phyloP scores from a whole-genome alignment of 2,329 filamentous ascomycete genomes.

The Cladophialophora yegresii region DNA sequence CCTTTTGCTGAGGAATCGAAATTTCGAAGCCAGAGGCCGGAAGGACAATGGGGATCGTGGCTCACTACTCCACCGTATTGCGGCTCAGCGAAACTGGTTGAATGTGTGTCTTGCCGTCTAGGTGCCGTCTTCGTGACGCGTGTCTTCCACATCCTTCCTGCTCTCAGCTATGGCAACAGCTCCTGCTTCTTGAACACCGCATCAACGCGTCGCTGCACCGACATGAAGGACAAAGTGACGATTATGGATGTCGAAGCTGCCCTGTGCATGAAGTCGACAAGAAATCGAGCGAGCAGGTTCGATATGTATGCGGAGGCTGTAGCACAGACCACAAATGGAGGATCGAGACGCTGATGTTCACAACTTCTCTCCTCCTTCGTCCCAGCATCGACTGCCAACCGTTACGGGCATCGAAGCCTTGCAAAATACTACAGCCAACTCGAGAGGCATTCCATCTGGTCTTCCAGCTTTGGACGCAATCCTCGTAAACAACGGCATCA shows the following conservation, averaged over 20 bases:
- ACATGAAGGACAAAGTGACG: neutral
- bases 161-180: neutral
- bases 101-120: neutral
- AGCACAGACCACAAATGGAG: constrained; percentile 52
- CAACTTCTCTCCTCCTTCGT: constrained; percentile 53
- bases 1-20: neutral
- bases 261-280: neutral
- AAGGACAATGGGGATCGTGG: neutral
- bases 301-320: constrained; percentile 15
- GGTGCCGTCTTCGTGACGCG: neutral
- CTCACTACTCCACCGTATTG: neutral
- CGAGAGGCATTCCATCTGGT: constrained; percentile 56
- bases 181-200: neutral
- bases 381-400: constrained; percentile 66
- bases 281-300: neutral
- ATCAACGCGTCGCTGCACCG: neutral
- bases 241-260: neutral
- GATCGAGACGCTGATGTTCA: constrained; percentile 57
- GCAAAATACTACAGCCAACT: constrained; percentile 37
- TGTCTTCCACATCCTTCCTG: neutral
- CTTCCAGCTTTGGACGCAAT: constrained; percentile 56
- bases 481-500: constrained; percentile 39
- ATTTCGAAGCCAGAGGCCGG: neutral
- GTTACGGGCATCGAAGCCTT: constrained; percentile 74
- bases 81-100: neutral